phyloP scores from a whole-genome alignment of 768 basidiomycete genomes.

The Auricularia sp. region DNA sequence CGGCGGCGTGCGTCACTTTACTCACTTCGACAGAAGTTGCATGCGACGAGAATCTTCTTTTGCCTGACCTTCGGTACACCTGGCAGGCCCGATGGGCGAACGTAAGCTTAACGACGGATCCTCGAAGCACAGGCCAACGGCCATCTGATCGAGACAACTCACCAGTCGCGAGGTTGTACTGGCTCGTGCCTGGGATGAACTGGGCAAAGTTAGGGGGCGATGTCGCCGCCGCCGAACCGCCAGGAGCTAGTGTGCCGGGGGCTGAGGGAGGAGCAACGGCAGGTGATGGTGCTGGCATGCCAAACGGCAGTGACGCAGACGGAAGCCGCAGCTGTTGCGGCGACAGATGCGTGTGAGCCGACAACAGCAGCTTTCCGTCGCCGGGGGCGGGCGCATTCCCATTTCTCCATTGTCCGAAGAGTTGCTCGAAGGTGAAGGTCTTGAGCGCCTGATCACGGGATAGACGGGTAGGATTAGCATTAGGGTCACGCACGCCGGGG shows the following conservation, averaged over 20 bases:
- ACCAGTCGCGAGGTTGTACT: conserved; percentile 3
- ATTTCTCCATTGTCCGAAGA: conserved; percentile 53
- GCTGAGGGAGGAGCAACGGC: not conserved
- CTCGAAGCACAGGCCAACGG: not conserved
- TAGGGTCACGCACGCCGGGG: not conserved
- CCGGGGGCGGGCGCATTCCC: conserved; percentile 6
- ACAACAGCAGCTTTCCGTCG: conserved; percentile 5
- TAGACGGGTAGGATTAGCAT: conserved; percentile 9
- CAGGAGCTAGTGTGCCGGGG: not conserved
- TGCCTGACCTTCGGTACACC: conserved; percentile 43
- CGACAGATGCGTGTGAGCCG: not conserved
- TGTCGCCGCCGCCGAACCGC: not conserved
- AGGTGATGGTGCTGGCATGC: not conserved
- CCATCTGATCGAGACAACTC: not conserved
- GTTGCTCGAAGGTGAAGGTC: conserved; percentile 75
- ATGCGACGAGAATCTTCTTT: conserved; percentile 83
- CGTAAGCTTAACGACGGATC: not conserved
- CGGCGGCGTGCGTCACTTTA: conserved; percentile 11
- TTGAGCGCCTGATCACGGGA: conserved; percentile 52
- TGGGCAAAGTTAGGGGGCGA: not conserved
- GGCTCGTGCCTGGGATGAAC: not conserved
- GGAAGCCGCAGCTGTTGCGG: not conserved
- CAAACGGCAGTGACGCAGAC: not conserved
- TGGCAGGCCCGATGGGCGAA: not conserved
- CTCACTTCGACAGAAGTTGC: conserved; percentile 87